Conservation (phyloP, 495 filamentous ascomycete genomes). For the Bathelium albidoporum region DNA sequence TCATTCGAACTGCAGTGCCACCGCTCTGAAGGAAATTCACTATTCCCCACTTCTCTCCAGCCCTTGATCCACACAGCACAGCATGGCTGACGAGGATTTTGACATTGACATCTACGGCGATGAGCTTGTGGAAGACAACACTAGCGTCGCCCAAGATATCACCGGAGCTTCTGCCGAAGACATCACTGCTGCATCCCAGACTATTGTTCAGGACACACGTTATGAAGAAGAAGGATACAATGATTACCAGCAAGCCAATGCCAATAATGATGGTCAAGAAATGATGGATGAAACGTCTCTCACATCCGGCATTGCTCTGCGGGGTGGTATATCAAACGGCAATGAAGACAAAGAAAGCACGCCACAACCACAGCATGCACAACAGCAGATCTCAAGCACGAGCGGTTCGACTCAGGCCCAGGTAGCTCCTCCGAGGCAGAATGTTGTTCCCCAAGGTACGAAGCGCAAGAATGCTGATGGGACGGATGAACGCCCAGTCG, state of each 20-base stretch:
- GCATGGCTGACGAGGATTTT: slow-evolving; percentile 69
- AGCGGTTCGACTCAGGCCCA: slow-evolving; percentile 34
- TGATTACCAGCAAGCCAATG: neutral
- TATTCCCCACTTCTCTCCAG: neutral
- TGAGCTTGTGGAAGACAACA: slow-evolving; percentile 42
- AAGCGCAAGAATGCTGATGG: slow-evolving; percentile 29
- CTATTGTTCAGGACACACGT: neutral
- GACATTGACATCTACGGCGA: slow-evolving; percentile 98
- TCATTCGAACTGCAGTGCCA: neutral
- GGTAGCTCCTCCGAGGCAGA: slow-evolving; percentile 37
- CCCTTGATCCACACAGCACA: neutral
- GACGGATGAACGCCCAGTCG: slow-evolving; percentile 45
- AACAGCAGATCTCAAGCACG: slow-evolving; percentile 41
- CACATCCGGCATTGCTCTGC: neutral
- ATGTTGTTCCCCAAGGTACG: slow-evolving; percentile 34
- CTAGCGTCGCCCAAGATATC: slow-evolving; percentile 19
- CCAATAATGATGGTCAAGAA: neutral
- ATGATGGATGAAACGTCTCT: neutral
- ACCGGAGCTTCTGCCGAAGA: slow-evolving; percentile 22
- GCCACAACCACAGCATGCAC: slow-evolving; percentile 28
- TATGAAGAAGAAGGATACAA: neutral
- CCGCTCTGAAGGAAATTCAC: neutral
- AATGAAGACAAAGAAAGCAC: slow-evolving; percentile 1
- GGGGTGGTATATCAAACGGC: neutral
- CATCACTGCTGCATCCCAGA: slow-evolving; percentile 8